Evolutionary conservation across 805 yeast species (phyloP).

Genomic region (Candida jianshihensis): DNA sequence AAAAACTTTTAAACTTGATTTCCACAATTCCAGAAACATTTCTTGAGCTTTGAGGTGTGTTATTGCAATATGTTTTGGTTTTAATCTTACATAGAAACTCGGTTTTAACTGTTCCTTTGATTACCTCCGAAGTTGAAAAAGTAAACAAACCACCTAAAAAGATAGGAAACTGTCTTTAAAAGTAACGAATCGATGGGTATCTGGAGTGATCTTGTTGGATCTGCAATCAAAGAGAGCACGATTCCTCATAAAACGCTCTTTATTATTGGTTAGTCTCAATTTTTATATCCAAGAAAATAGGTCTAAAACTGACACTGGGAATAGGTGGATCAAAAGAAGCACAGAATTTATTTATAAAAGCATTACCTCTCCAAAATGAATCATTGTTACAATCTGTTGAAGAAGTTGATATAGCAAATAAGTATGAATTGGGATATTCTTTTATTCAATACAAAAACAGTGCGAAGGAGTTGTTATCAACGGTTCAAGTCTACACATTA

Average conservation of each 20-base stretch:
- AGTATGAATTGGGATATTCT: conserved; percentile 14
- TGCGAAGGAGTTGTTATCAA: conserved; percentile 10
- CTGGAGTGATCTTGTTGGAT: conserved; percentile 11
- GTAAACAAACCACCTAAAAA: too few relatives aligned
- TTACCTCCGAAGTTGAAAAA: too few relatives aligned
- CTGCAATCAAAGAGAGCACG: background rate
- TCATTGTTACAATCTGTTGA: conserved; percentile 3
- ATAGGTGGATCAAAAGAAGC: conserved; percentile 12
- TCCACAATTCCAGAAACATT: too few relatives aligned
- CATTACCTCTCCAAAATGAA: conserved; percentile 4
- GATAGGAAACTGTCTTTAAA: too few relatives aligned
- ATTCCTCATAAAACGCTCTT: conserved; percentile 3
- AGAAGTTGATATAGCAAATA: conserved; percentile 7
- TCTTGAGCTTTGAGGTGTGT: too few relatives aligned
- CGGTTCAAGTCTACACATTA: conserved; percentile 14
- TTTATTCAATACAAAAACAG: conserved; percentile 13
- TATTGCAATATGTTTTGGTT: too few relatives aligned
- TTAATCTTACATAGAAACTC: too few relatives aligned
- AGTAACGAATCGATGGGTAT: conserved; percentile 15
- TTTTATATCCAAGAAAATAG: too few relatives aligned
- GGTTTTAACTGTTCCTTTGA: too few relatives aligned
- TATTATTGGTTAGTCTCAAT: conserved; percentile 6
- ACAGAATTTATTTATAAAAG: conserved; percentile 10
- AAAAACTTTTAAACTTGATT: too few relatives aligned
- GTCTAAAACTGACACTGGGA: too few relatives aligned